Conservation (phyloP, 139 green algal genomes). For the Auxenochlorella pyrenoidosa region DNA sequence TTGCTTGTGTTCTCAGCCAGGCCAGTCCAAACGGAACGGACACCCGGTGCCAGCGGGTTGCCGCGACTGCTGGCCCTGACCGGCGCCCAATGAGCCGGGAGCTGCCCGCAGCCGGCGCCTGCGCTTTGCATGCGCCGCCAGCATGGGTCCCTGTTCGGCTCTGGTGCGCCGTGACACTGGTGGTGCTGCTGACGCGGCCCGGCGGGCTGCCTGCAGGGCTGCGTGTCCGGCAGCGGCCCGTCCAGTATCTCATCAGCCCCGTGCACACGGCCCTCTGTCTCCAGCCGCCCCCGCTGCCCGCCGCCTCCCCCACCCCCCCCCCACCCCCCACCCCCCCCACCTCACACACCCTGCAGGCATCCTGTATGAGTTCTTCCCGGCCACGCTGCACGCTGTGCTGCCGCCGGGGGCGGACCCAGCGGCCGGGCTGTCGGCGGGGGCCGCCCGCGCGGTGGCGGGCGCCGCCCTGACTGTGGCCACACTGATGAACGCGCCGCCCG, state of each 20-base stretch:
- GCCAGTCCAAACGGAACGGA: no score
- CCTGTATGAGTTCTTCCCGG: conserved; percentile 44
- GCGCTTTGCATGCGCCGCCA: not conserved
- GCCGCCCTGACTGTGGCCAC: conserved; percentile 49
- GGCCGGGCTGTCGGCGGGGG: not conserved
- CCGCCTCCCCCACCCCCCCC: not conserved
- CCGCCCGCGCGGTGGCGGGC: conserved; percentile 17
- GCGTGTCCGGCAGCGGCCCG: no score
- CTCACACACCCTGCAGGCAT: not conserved
- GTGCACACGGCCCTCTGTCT: not conserved
- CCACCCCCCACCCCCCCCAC: not conserved
- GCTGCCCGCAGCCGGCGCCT: no score
- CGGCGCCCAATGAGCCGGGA: no score
- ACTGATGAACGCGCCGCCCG: conserved; percentile 72
- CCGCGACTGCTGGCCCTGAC: no score
- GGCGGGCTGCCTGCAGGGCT: no score
- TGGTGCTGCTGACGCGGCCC: no score
- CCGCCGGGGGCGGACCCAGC: conserved; percentile 5
- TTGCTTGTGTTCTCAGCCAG: no score
- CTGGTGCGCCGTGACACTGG: no score
- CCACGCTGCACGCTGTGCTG: conserved; percentile 22
- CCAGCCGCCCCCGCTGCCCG: not conserved
- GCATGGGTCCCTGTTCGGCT: no score
- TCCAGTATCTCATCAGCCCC: not conserved
- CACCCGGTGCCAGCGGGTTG: not conserved